Evolutionary conservation across 2,329 filamentous ascomycete genomes (phyloP).

Genomic region (Colletotrichum cuscutae): DNA sequence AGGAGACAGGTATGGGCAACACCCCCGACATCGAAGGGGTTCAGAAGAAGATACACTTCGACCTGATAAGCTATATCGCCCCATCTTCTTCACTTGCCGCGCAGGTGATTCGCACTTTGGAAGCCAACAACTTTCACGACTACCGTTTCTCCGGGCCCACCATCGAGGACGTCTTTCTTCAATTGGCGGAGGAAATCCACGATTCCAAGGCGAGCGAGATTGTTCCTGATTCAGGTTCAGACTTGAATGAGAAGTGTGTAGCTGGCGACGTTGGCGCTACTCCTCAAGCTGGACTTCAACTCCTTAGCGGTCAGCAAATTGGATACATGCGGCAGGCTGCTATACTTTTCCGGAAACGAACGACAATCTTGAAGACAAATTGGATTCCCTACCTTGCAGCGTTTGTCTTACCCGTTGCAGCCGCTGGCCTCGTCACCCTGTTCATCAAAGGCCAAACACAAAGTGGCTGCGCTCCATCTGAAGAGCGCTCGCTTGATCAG

Average conservation of each 20-base stretch:
- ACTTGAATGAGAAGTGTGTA: conserved; percentile 42
- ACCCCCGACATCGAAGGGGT: conserved; percentile 65
- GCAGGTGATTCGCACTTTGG: conserved; percentile 75
- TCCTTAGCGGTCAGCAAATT: conserved; percentile 76
- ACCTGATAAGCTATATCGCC: conserved; percentile 79
- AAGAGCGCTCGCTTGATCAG: conserved; percentile 54
- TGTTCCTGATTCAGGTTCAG: not conserved
- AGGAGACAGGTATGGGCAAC: conserved; percentile 59
- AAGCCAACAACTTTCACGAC: conserved; percentile 73
- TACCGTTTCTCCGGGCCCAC: conserved; percentile 91
- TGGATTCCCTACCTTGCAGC: conserved; percentile 81
- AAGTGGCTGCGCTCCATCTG: conserved; percentile 61
- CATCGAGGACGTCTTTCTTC: conserved; percentile 92
- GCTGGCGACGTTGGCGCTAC: conserved; percentile 14
- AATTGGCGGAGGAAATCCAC: conserved; percentile 83
- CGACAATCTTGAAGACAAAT: conserved; percentile 81
- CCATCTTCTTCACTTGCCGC: conserved; percentile 77
- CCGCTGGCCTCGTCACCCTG: conserved; percentile 81
- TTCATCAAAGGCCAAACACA: conserved; percentile 71
- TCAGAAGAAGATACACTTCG: conserved; percentile 69
- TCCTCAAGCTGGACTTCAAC: conserved; percentile 54
- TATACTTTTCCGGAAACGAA: conserved; percentile 82
- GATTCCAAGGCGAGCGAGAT: conserved; percentile 37
- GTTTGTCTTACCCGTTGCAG: conserved; percentile 80
- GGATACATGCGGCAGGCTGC: conserved; percentile 75